Percentiles rank a stretch among this genome's conserved stretches.
These are phyloP conservation scores for Fusarium sp. DNA, from an alignment of 2,329 filamentous ascomycete species.

Conservation along the genomic window DNA sequence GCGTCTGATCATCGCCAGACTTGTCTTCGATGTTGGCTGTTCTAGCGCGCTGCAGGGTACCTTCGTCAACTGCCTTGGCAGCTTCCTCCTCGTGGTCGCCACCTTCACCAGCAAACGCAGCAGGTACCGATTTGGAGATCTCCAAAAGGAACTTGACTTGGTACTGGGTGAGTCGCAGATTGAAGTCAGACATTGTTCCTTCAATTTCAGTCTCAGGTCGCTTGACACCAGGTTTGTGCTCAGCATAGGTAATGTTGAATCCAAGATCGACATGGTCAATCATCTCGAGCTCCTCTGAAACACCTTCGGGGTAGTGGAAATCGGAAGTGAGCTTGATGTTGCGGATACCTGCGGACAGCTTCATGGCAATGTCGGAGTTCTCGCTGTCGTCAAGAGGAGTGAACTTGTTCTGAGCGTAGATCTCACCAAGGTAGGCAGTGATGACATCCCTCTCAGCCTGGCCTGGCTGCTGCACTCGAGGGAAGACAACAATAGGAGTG, in stretches of 20 bases:
- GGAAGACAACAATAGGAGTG: constrained; percentile 96
- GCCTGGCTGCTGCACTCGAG: constrained; percentile 77
- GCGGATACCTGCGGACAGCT: constrained; percentile 88
- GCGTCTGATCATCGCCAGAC: constrained; percentile 51
- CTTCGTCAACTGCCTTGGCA: constrained; percentile 76
- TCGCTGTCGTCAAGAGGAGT: constrained; percentile 82
- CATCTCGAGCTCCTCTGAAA: constrained; percentile 89
- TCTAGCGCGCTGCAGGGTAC: constrained; percentile 61
- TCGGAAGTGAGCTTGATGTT: constrained; percentile 92
- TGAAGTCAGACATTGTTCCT: constrained; percentile 92
- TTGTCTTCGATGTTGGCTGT: constrained; percentile 51
- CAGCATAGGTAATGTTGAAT: constrained; percentile 91
- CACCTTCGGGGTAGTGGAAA: constrained; percentile 79
- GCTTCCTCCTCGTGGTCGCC: constrained; percentile 81
- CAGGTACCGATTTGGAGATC: constrained; percentile 86
- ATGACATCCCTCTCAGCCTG: constrained; percentile 81
- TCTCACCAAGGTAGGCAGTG: constrained; percentile 95
- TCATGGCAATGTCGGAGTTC: constrained; percentile 81
- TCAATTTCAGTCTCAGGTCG: constrained; percentile 92
- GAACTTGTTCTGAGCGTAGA: constrained; percentile 96
- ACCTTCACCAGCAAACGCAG: constrained; percentile 77
- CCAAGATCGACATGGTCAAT: constrained; percentile 96
- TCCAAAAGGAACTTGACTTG: constrained; percentile 92
- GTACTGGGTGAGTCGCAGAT: constrained; percentile 87
- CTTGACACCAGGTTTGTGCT: constrained; percentile 80